phyloP scores from a whole-genome alignment of 2,329 filamentous ascomycete genomes.

The Elsinoe necatrix region DNA sequence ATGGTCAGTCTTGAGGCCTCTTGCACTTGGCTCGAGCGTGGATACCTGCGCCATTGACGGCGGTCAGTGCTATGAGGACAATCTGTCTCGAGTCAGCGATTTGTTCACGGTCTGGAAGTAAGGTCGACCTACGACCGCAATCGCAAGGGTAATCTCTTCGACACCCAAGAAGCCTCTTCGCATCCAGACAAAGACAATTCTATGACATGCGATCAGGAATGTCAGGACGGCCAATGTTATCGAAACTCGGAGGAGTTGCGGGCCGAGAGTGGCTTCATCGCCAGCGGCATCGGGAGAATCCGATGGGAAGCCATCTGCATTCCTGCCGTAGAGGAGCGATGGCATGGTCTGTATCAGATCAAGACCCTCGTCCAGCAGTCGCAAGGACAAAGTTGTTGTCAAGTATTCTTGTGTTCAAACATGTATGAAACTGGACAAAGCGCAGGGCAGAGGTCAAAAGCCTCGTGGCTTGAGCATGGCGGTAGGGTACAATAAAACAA shows the following conservation, averaged over 20 bases:
- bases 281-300: not conserved
- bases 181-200: slow-evolving; percentile 7
- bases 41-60: slow-evolving; percentile 3
- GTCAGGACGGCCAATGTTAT: slow-evolving; percentile 8
- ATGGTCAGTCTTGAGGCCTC: not conserved
- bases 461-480: slow-evolving; percentile 8
- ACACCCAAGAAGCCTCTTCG: not conserved
- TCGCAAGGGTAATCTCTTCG: slow-evolving; percentile 1
- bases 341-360: not conserved
- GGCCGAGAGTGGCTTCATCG: slow-evolving; percentile 9
- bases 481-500: slow-evolving; percentile 1
- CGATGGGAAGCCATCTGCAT: not conserved
- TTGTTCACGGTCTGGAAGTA: not conserved
- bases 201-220: slow-evolving; percentile 6
- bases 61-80: slow-evolving; percentile 8
- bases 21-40: not conserved
- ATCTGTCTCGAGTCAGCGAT: slow-evolving; percentile 3
- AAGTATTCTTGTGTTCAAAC: not conserved
- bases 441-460: slow-evolving; percentile 6
- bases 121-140: slow-evolving; percentile 1
- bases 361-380: slow-evolving; percentile 5
- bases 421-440: not conserved
- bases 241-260: slow-evolving; percentile 7
- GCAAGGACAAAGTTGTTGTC: not conserved
- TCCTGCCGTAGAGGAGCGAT: slow-evolving; percentile 3